These are phyloP conservation scores for Cryptosporidium ryanae DNA, from an alignment of 169 alveolate genomes.

Conservation along the genomic window DNA sequence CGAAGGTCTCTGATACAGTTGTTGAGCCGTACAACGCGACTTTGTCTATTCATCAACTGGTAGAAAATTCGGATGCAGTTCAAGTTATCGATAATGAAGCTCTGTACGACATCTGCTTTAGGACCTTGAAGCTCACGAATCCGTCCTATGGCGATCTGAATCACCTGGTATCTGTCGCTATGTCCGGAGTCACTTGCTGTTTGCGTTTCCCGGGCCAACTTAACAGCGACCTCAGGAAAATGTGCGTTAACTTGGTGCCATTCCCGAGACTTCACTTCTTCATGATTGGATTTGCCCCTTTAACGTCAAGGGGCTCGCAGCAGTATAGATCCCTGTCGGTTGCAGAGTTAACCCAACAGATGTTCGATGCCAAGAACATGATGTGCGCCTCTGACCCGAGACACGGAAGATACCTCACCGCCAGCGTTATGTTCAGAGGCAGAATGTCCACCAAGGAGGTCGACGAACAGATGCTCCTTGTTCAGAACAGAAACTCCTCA, in stretches of 20 bases:
- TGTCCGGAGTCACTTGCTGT: conserved; percentile 97
- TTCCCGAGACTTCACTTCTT: conserved; percentile 98
- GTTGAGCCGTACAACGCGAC: conserved; percentile 99
- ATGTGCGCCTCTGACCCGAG: conserved; percentile 99
- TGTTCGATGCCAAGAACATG: conserved; percentile 99
- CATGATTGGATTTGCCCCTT: conserved; percentile 98
- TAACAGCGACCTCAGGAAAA: conserved; percentile 94
- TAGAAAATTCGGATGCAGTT: conserved; percentile 97
- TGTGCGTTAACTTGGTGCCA: conserved; percentile 98
- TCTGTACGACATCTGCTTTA: conserved; percentile 98
- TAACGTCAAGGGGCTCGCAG: conserved; percentile 97
- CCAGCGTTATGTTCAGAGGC: conserved; percentile 98
- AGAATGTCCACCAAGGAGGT: conserved; percentile 99
- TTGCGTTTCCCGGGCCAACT: conserved; percentile 98
- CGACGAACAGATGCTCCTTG: conserved; percentile 98
- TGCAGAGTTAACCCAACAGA: conserved; percentile 98
- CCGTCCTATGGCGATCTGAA: conserved; percentile 99
- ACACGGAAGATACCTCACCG: conserved; percentile 98
- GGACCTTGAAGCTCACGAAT: conserved; percentile 97
- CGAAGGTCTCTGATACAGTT: conserved; percentile 98
- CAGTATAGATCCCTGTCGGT: conserved; percentile 98
- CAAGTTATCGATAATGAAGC: conserved; percentile 98
- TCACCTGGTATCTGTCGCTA: conserved; percentile 97
- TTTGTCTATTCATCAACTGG: conserved; percentile 96
- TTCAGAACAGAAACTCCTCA: conserved; percentile 97